Percentiles rank a stretch among this genome's conserved stretches.
phyloP scores from a whole-genome alignment of 345 rosid genomes.

The Hirschfeldia incana region DNA sequence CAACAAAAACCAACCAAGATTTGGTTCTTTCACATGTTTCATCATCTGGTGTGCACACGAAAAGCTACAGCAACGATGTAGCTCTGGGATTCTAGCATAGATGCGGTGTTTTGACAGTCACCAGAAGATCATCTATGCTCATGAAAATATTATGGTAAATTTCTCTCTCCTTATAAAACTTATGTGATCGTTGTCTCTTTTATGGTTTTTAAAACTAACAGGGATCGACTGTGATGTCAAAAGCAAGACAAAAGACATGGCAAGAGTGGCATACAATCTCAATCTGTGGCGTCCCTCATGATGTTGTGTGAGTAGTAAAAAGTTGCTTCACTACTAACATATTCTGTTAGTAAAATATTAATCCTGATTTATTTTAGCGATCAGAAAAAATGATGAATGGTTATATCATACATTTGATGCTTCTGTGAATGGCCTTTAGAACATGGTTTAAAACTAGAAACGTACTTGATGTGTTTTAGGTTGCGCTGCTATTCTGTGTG shows the following conservation, averaged over 20 bases:
- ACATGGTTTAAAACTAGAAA: not conserved
- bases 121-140: too few species aligned
- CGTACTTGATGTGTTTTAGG: not conserved
- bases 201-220: constrained; percentile 10
- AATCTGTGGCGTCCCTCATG: constrained; percentile 68
- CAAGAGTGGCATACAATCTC: constrained; percentile 48
- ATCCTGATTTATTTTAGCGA: not conserved
- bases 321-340: not conserved
- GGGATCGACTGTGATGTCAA: constrained; percentile 72
- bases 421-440: not conserved
- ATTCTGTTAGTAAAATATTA: not conserved
- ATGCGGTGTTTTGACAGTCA: too few species aligned
- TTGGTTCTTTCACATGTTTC: too few species aligned
- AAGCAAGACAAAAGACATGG: constrained; percentile 61
- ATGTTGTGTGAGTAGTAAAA: constrained; percentile 59
- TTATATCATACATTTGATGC: not conserved
- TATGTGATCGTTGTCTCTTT: constrained; percentile 37
- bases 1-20: too few species aligned
- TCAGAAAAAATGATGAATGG: too few species aligned
- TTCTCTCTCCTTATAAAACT: too few species aligned
- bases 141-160: too few species aligned
- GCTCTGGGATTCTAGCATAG: too few species aligned
- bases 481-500: constrained; percentile 49
- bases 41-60: too few species aligned
- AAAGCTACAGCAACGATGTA: too few species aligned